Percentiles rank a stretch among this genome's conserved stretches.
Conservation (phyloP, 495 filamentous ascomycete species). For the Hypoxylon intermedium region DNA sequence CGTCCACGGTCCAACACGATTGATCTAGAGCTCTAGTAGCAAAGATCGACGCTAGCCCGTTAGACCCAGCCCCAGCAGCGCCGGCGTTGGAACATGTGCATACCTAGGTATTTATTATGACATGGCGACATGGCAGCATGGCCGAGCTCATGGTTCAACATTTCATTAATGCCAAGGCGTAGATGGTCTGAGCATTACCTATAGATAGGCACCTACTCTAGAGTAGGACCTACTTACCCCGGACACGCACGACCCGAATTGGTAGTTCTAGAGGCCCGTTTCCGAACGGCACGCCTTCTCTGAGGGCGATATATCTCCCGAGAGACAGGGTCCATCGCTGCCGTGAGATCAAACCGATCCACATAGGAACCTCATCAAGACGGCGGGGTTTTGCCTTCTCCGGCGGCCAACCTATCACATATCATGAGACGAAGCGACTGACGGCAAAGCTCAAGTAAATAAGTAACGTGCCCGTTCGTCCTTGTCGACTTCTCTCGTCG, state of each 20-base stretch:
- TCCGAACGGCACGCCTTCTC: constrained; percentile 3
- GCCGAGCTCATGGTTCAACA: too few species aligned
- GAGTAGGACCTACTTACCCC: constrained; percentile 8
- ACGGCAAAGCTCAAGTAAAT: constrained; percentile 24
- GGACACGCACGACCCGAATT: constrained; percentile 5
- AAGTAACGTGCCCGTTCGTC: neutral
- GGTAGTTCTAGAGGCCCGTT: constrained; percentile 13
- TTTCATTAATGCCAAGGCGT: too few species aligned
- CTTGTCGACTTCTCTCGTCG: constrained; percentile 1
- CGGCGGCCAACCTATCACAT: constrained; percentile 26
- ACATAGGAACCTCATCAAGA: constrained; percentile 30
- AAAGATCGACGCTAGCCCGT: too few species aligned
- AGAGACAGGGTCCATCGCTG: constrained; percentile 28
- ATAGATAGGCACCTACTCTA: too few species aligned
- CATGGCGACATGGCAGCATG: too few species aligned
- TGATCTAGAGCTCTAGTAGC: too few species aligned
- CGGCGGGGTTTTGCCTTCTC: constrained; percentile 37
- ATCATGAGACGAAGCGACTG: constrained; percentile 16
- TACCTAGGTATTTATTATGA: neutral
- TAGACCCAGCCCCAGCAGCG: too few species aligned
- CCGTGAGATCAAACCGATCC: constrained; percentile 41
- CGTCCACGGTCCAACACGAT: too few species aligned
- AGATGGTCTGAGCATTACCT: too few species aligned
- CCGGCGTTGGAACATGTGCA: too few species aligned
- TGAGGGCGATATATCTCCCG: constrained; percentile 44